Evolutionary conservation across 2,329 filamentous ascomycete species (phyloP).

Genomic region (Scopulariopsis brevicaulis): DNA sequence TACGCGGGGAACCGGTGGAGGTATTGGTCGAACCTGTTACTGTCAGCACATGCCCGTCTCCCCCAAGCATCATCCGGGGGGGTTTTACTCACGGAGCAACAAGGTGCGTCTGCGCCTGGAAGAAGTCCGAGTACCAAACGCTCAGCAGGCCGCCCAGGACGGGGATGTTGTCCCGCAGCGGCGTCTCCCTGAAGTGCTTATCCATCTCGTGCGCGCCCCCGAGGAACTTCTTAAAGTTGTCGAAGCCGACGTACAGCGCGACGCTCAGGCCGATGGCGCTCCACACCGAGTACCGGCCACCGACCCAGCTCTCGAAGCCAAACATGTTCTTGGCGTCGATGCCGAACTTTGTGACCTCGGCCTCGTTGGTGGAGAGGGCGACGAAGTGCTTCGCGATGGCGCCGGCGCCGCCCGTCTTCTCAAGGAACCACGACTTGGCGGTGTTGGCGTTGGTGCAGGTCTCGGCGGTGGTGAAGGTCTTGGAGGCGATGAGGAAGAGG

Average conservation of each 20-base stretch:
- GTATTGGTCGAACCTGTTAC: slow-evolving; percentile 83
- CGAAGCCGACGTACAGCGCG: slow-evolving; percentile 86
- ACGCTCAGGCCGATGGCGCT: slow-evolving; percentile 95
- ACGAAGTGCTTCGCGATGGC: slow-evolving; percentile 99
- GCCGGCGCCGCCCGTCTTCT: slow-evolving; percentile 62
- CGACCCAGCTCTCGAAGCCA: slow-evolving; percentile 96
- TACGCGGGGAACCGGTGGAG: slow-evolving; percentile 98
- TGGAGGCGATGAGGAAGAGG: slow-evolving; percentile 96
- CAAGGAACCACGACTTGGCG: slow-evolving; percentile 93
- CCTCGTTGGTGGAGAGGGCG: slow-evolving; percentile 89
- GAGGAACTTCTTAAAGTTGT: slow-evolving; percentile 96
- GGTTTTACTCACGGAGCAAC: slow-evolving; percentile 67
- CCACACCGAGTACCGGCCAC: slow-evolving; percentile 97
- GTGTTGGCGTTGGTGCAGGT: slow-evolving; percentile 95
- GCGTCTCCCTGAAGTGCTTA: slow-evolving; percentile 89
- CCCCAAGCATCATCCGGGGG: not conserved
- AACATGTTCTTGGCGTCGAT: slow-evolving; percentile 99
- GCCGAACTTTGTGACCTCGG: slow-evolving; percentile 94
- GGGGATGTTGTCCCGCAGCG: slow-evolving; percentile 90
- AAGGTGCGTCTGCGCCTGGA: slow-evolving; percentile 93
- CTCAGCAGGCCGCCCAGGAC: slow-evolving; percentile 84
- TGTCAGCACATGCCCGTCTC: not conserved
- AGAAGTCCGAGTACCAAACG: slow-evolving; percentile 99
- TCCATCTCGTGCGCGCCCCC: slow-evolving; percentile 95
- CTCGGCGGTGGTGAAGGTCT: slow-evolving; percentile 98